Evolutionary conservation across 2,329 filamentous ascomycete genomes (phyloP).

Genomic region (Colletotrichum horii): DNA sequence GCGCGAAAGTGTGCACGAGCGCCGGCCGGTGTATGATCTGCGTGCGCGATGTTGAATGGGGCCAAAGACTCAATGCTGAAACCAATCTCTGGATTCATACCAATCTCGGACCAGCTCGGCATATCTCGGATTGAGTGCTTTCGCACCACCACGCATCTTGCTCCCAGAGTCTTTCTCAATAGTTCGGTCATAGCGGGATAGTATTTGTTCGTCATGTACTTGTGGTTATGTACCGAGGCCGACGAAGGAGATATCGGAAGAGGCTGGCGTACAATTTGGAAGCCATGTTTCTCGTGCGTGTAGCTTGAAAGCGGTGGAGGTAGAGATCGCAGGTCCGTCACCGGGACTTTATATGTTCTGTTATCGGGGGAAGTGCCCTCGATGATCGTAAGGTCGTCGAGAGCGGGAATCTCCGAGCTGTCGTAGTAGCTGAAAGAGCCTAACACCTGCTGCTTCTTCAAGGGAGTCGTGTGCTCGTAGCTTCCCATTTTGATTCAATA

Average conservation of each 20-base stretch:
- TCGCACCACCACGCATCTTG: not conserved
- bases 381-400: conserved; percentile 3
- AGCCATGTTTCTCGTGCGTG: not conserved
- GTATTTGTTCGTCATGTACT: not conserved
- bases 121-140: conserved; percentile 8
- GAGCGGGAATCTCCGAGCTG: not conserved
- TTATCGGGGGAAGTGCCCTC: conserved; percentile 5
- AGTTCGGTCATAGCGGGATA: conserved; percentile 1
- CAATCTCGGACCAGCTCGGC: not conserved
- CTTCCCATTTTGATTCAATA: not conserved
- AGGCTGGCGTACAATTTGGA: not conserved
- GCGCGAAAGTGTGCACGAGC: conserved; percentile 8
- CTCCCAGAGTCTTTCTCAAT: not conserved
- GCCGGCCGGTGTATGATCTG: conserved; percentile 4
- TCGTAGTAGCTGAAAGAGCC: not conserved
- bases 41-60: conserved; percentile 4
- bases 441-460: not conserved
- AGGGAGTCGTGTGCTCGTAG: not conserved
- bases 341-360: not conserved
- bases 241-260: not conserved
- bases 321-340: not conserved
- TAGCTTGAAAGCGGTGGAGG: not conserved
- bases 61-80: not conserved
- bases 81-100: conserved; percentile 3
- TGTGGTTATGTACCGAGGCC: not conserved